These are phyloP conservation scores for Penicillium sumatraense DNA, from an alignment of 2,329 filamentous ascomycete species.

Conservation along the genomic window DNA sequence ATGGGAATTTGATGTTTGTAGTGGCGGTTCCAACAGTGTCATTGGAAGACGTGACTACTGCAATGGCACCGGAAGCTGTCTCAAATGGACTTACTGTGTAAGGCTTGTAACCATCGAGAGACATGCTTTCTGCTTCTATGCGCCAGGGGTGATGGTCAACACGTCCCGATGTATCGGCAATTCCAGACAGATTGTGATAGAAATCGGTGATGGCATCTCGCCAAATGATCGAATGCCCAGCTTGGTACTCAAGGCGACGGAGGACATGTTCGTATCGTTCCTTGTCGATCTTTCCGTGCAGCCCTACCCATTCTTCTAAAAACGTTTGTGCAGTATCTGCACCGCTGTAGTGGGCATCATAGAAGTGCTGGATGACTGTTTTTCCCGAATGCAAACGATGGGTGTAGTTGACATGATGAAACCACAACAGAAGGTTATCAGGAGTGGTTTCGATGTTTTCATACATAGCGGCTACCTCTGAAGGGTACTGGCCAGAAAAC, in stretches of 20 bases:
- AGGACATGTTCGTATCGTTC: slow-evolving; percentile 53
- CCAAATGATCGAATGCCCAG: slow-evolving; percentile 73
- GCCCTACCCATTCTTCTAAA: slow-evolving; percentile 28
- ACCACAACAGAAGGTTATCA: slow-evolving; percentile 72
- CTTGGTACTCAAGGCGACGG: slow-evolving; percentile 66
- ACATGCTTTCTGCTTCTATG: slow-evolving; percentile 72
- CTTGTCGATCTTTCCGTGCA: slow-evolving; percentile 15
- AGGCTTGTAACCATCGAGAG: slow-evolving; percentile 60
- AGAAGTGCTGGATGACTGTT: slow-evolving; percentile 71
- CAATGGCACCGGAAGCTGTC: slow-evolving; percentile 59
- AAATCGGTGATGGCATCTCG: slow-evolving; percentile 69
- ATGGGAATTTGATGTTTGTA: slow-evolving; percentile 52
- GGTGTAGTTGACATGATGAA: slow-evolving; percentile 73
- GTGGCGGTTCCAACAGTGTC: slow-evolving; percentile 55
- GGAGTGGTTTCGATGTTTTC: slow-evolving; percentile 67
- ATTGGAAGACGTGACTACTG: slow-evolving; percentile 62
- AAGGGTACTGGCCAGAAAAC: slow-evolving; percentile 68
- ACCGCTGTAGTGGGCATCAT: slow-evolving; percentile 65
- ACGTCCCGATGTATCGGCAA: slow-evolving; percentile 60
- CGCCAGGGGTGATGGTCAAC: slow-evolving; percentile 67
- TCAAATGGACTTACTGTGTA: slow-evolving; percentile 63
- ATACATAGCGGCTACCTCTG: slow-evolving; percentile 61
- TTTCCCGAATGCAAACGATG: slow-evolving; percentile 65
- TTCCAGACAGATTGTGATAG: slow-evolving; percentile 65
- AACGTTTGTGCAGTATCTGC: slow-evolving; percentile 66